Evolutionary conservation across 441 rosid genomes (phyloP).

Genomic region (Mallotus japonicus): DNA sequence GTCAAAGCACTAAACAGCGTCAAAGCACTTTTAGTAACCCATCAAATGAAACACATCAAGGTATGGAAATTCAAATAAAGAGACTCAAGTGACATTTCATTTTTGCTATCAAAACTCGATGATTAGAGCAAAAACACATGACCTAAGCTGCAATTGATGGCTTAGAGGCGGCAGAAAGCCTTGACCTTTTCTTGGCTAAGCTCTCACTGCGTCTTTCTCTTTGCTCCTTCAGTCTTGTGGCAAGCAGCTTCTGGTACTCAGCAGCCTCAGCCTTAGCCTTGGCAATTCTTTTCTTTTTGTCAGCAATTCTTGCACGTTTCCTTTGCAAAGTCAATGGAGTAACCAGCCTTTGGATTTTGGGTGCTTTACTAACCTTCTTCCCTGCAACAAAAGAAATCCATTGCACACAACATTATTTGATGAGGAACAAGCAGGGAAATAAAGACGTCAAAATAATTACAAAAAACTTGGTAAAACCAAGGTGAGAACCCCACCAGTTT

Average conservation of each 20-base stretch:
- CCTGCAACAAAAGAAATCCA: constrained; percentile 27
- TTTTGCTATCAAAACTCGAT: constrained; percentile 15
- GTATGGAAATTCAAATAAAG: not conserved
- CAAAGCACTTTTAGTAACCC: not conserved
- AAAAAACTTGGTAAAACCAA: not conserved
- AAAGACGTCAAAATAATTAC: not conserved
- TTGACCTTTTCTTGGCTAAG: constrained; percentile 48
- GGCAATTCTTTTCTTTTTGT: constrained; percentile 45
- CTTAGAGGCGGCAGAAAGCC: constrained; percentile 48
- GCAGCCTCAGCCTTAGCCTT: constrained; percentile 56
- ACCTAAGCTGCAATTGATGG: constrained; percentile 39
- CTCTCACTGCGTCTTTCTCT: constrained; percentile 50
- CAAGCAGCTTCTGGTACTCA: constrained; percentile 51
- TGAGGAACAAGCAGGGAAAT: not conserved
- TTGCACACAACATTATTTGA: not conserved
- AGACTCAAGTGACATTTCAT: not conserved
- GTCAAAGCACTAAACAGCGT: too few species aligned
- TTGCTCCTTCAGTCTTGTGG: constrained; percentile 50
- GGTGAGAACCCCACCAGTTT: constrained; percentile 29
- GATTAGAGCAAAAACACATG: not conserved
- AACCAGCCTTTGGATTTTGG: constrained; percentile 51
- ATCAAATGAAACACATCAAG: constrained; percentile 1
- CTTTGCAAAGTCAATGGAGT: constrained; percentile 52
- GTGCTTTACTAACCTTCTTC: constrained; percentile 51
- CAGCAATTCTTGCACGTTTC: constrained; percentile 47